These are phyloP conservation scores for Cenchrus fungigraminus DNA, from an alignment of 176 grass and related monocot species.

Conservation along the genomic window DNA sequence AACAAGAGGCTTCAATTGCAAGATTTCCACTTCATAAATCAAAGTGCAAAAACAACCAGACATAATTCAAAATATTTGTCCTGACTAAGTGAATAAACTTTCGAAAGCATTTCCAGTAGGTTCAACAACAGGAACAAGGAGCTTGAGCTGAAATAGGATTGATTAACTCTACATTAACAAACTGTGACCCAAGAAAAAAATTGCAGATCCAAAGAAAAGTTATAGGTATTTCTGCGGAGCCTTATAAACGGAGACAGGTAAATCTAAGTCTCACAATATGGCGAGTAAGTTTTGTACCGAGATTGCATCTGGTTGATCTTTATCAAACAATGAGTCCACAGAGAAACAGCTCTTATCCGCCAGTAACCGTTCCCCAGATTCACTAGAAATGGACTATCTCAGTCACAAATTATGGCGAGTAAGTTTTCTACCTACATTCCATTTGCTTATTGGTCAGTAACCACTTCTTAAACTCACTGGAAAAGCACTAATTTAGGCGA, in stretches of 20 bases:
- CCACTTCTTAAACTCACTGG: background rate
- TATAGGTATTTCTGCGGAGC: background rate
- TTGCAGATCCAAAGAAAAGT: background rate
- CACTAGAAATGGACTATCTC: background rate
- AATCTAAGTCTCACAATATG: background rate
- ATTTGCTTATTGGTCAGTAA: background rate
- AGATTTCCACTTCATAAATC: background rate
- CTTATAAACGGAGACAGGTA: background rate
- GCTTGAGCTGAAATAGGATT: background rate
- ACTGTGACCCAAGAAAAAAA: background rate
- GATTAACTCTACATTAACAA: background rate
- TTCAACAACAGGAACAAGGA: constrained; percentile 6
- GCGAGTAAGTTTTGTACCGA: background rate
- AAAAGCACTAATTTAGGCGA: background rate
- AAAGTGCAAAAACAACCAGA: background rate
- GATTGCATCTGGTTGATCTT: constrained; percentile 28
- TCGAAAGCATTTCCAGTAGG: background rate
- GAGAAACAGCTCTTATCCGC: background rate
- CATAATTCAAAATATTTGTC: background rate
- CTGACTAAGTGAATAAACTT: constrained; percentile 33
- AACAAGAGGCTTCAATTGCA: background rate
- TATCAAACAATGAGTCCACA: background rate
- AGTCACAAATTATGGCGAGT: background rate
- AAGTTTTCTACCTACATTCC: background rate
- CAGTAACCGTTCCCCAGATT: background rate